These are phyloP conservation scores for Thelephora aurantiotincta DNA, from an alignment of 768 basidiomycete genomes.

Conservation along the genomic window DNA sequence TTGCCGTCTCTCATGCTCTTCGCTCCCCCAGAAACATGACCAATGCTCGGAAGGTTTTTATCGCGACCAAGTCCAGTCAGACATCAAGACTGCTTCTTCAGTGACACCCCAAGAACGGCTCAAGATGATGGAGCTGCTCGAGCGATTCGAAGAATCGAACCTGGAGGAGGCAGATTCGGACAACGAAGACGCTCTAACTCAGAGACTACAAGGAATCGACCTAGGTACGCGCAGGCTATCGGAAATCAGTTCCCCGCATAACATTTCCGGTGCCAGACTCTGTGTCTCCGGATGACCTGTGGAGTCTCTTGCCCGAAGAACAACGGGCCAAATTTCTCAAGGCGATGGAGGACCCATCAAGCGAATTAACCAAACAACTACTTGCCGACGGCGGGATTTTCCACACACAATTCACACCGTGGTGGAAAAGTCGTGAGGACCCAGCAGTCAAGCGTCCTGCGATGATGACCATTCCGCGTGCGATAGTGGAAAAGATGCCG, in stretches of 20 bases:
- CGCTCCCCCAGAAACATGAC: conserved; percentile 34
- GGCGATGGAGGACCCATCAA: conserved; percentile 45
- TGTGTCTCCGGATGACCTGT: conserved; percentile 40
- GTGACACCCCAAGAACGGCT: conserved; percentile 41
- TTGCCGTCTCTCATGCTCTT: conserved; percentile 1
- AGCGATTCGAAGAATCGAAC: conserved; percentile 55
- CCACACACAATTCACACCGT: conserved; percentile 38
- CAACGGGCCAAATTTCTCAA: conserved; percentile 49
- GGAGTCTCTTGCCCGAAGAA: conserved; percentile 42
- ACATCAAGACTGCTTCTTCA: conserved; percentile 42
- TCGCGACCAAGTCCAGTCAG: conserved; percentile 52
- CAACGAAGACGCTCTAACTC: conserved; percentile 25
- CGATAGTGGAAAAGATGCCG: conserved; percentile 23
- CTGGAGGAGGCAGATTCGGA: conserved; percentile 26
- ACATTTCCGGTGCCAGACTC: conserved; percentile 26
- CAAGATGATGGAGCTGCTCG: conserved; percentile 57
- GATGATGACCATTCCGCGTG: conserved; percentile 30
- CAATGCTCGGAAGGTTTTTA: conserved; percentile 78
- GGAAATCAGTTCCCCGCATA: not conserved
- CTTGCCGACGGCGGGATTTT: conserved; percentile 43
- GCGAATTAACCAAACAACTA: conserved; percentile 44
- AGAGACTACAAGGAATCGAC: conserved; percentile 41
- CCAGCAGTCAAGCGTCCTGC: conserved; percentile 3
- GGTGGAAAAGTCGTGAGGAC: conserved; percentile 45
- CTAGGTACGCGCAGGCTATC: conserved; percentile 28